These are phyloP conservation scores for Solanum paucissectum DNA, from an alignment of 257 asterid genomes.

Conservation along the genomic window DNA sequence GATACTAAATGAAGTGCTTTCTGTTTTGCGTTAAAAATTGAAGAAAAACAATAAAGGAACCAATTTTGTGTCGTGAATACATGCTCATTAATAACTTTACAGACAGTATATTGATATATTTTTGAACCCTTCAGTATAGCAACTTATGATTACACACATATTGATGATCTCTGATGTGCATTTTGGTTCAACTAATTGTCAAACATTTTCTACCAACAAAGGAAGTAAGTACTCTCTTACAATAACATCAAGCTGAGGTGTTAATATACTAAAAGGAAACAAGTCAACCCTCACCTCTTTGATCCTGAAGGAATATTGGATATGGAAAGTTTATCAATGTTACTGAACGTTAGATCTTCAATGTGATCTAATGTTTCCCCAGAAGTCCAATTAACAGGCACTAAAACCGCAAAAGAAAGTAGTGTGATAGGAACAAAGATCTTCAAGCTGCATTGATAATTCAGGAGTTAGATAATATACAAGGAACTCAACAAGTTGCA, in stretches of 20 bases:
- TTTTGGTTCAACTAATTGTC: not conserved
- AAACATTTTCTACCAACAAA: not conserved
- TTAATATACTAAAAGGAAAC: not conserved
- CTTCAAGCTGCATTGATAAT: slow-evolving; percentile 51
- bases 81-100: not conserved
- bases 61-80: not conserved
- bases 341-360: slow-evolving; percentile 22
- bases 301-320: slow-evolving; percentile 14
- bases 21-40: not conserved
- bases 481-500: not conserved
- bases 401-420: slow-evolving; percentile 59
- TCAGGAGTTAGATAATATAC: not conserved
- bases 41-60: not conserved
- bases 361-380: slow-evolving; percentile 42
- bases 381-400: slow-evolving; percentile 76
- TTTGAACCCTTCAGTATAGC: not conserved
- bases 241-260: not conserved
- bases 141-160: not conserved
- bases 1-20: not conserved
- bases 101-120: not conserved
- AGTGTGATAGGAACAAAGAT: slow-evolving; percentile 69
- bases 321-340: slow-evolving; percentile 10
- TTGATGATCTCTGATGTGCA: not conserved
- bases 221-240: not conserved
- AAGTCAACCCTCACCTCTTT: slow-evolving; percentile 3